Evolutionary conservation across 2,329 filamentous ascomycete genomes (phyloP).

Genomic region (Aspergillus fischeri): DNA sequence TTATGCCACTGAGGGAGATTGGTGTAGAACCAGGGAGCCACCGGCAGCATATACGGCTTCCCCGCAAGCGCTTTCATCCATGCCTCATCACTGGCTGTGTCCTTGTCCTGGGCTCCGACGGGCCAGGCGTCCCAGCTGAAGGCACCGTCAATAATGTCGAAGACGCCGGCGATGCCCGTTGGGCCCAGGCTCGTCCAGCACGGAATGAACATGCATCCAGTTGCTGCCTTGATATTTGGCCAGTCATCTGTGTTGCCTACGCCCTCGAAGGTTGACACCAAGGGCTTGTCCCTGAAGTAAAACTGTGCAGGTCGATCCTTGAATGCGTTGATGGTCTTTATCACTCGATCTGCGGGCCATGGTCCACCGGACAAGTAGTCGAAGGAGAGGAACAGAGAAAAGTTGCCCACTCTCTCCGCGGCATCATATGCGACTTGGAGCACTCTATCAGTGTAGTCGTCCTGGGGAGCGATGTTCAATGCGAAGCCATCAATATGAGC

Average conservation of each 20-base stretch:
- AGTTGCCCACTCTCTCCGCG: slow-evolving; percentile 25
- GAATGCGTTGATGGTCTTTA: slow-evolving; percentile 25
- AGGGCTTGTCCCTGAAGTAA: slow-evolving; percentile 25
- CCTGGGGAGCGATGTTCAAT: slow-evolving; percentile 29
- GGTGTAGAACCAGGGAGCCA: slow-evolving; percentile 57
- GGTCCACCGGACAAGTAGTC: slow-evolving; percentile 29
- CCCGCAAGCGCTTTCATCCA: slow-evolving; percentile 38
- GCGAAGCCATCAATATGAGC: slow-evolving; percentile 32
- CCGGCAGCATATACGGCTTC: slow-evolving; percentile 52
- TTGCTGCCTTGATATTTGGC: slow-evolving; percentile 37
- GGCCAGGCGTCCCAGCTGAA: slow-evolving; percentile 47
- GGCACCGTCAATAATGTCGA: slow-evolving; percentile 35
- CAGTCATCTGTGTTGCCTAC: slow-evolving; percentile 38
- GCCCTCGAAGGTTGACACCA: slow-evolving; percentile 44
- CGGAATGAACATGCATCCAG: slow-evolving; percentile 42
- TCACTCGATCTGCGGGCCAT: slow-evolving; percentile 25
- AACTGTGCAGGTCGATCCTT: slow-evolving; percentile 22
- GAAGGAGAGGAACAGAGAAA: slow-evolving; percentile 33
- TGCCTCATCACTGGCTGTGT: slow-evolving; percentile 30
- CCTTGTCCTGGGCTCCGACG: slow-evolving; percentile 34
- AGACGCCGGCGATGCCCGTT: slow-evolving; percentile 23
- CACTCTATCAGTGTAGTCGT: slow-evolving; percentile 25
- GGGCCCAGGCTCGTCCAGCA: slow-evolving; percentile 37
- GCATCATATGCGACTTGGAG: slow-evolving; percentile 27
- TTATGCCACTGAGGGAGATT: slow-evolving; percentile 54